Evolutionary conservation across 176 grass and related monocot genomes (phyloP).

Genomic region (Bolboschoenus planiculmis): DNA sequence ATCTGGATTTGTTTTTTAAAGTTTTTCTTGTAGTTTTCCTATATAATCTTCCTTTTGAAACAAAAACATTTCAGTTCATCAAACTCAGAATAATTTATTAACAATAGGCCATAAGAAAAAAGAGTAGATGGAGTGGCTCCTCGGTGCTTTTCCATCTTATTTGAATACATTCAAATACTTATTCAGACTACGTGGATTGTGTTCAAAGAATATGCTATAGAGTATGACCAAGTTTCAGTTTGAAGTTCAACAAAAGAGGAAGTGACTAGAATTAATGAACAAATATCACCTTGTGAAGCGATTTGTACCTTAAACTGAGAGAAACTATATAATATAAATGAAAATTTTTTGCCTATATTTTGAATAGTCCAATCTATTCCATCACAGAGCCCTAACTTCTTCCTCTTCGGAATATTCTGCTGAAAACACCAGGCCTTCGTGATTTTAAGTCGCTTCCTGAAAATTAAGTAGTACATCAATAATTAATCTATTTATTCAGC

Average conservation of each 20-base stretch:
- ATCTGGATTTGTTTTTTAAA: background rate
- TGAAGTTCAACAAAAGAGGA: background rate
- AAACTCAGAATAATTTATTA: background rate
- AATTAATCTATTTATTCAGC: background rate
- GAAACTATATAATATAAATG: background rate
- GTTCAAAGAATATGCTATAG: background rate
- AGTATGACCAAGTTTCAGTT: background rate
- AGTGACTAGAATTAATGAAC: background rate
- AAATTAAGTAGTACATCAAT: background rate
- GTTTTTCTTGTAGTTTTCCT: background rate
- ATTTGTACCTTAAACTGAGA: background rate
- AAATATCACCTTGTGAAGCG: background rate
- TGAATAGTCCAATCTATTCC: background rate
- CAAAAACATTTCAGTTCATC: background rate
- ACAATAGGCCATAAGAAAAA: background rate
- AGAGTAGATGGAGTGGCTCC: background rate
- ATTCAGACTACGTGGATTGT: background rate
- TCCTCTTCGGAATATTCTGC: constrained; percentile 25
- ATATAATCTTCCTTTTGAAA: background rate
- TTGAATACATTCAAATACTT: background rate
- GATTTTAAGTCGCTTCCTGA: constrained; percentile 19
- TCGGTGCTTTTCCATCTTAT: background rate
- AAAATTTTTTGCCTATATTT: constrained; percentile 5
- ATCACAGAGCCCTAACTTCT: background rate
- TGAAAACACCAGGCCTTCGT: constrained; percentile 9